A percentile compares a stretch with the other conserved stretches of the same genome.
phyloP scores from a whole-genome alignment of 2,329 filamentous ascomycete genomes.

The Colletotrichum scovillei region DNA sequence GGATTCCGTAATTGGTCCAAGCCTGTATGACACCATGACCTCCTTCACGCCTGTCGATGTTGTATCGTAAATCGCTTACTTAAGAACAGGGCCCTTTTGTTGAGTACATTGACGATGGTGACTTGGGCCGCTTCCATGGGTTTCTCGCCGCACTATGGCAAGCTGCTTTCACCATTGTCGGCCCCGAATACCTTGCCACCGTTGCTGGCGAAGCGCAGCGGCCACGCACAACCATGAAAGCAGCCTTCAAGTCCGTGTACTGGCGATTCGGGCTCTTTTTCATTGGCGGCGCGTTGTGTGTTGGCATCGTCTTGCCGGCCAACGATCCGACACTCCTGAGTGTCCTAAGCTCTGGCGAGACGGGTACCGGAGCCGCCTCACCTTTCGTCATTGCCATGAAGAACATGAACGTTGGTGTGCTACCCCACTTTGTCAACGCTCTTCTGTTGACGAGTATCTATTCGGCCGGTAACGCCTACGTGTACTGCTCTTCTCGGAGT shows the following conservation, averaged over 20 bases:
- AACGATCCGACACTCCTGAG: conserved; percentile 47
- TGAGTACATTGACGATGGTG: conserved; percentile 67
- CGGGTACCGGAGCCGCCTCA: conserved; percentile 64
- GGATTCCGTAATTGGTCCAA: conserved; percentile 75
- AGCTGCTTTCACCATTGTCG: conserved; percentile 72
- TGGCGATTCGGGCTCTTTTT: conserved; percentile 79
- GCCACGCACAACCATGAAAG: conserved; percentile 72
- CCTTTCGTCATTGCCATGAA: conserved; percentile 73
- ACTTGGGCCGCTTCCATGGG: conserved; percentile 75
- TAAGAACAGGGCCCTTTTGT: conserved; percentile 41
- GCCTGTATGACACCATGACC: not conserved
- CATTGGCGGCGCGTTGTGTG: conserved; percentile 73
- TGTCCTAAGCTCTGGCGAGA: conserved; percentile 37
- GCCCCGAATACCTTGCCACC: conserved; percentile 75
- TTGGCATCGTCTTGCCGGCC: conserved; percentile 75
- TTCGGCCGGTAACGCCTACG: conserved; percentile 67
- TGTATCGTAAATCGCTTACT: not conserved
- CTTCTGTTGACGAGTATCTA: conserved; percentile 65
- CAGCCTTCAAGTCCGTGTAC: conserved; percentile 79
- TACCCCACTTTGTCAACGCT: conserved; percentile 70
- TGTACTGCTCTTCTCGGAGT: conserved; percentile 66
- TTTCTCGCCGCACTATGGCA: conserved; percentile 76
- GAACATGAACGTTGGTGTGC: conserved; percentile 62
- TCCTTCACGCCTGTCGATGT: not conserved
- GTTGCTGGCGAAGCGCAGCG: conserved; percentile 78